Conservation (phyloP, 2,329 filamentous ascomycete species). For the Aspergillus fructus region DNA sequence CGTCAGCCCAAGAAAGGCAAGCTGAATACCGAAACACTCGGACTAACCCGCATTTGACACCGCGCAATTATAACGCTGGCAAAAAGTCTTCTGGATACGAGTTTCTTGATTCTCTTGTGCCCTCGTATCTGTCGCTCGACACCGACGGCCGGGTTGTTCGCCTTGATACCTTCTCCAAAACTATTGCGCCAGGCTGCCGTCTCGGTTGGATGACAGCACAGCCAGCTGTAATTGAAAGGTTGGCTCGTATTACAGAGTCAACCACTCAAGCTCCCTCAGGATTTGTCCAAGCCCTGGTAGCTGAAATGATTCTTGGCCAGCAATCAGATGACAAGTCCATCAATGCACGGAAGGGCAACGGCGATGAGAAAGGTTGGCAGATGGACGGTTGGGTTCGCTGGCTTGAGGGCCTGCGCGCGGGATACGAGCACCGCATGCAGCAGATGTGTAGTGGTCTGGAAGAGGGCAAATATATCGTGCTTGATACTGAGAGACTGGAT, state of each 20-base stretch:
- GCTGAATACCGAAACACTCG: conserved; percentile 27
- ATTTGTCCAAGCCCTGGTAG: conserved; percentile 80
- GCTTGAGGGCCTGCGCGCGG: conserved; percentile 79
- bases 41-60: conserved; percentile 33
- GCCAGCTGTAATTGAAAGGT: conserved; percentile 71
- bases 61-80: conserved; percentile 40
- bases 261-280: conserved; percentile 82
- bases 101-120: conserved; percentile 80
- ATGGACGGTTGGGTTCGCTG: conserved; percentile 86
- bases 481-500: conserved; percentile 58
- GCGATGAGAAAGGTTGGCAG: conserved; percentile 67
- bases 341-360: conserved; percentile 32
- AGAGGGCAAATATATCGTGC: conserved; percentile 60
- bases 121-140: conserved; percentile 79
- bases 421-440: conserved; percentile 83
- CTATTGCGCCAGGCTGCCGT: conserved; percentile 82
- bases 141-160: conserved; percentile 83
- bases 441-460: conserved; percentile 74
- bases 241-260: conserved; percentile 72
- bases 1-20: conserved; percentile 59
- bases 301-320: conserved; percentile 63
- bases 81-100: conserved; percentile 64
- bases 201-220: conserved; percentile 89
- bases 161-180: conserved; percentile 93
- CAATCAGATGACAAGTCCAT: conserved; percentile 54